Conservation (phyloP, 2,329 filamentous ascomycete species). For the Penicillium sp. region DNA sequence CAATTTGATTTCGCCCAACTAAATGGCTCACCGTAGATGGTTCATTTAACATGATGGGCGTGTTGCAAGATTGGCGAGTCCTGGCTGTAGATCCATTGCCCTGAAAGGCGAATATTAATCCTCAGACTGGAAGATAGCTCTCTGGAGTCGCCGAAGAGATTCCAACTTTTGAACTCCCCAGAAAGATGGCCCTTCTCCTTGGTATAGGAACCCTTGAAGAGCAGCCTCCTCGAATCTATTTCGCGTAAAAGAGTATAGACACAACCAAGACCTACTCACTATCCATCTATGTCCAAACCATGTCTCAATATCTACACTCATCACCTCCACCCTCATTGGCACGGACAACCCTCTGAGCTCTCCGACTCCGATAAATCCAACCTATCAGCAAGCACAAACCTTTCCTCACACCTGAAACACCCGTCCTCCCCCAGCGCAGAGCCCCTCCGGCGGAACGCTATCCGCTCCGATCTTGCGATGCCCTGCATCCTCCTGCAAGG, state of each 20-base stretch:
- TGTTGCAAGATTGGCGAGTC: not conserved
- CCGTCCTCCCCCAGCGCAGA: not conserved
- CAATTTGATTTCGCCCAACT: not conserved
- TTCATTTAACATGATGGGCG: no score
- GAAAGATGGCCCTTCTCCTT: not conserved
- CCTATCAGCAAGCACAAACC: slow-evolving; percentile 9
- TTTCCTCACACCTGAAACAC: slow-evolving; percentile 17
- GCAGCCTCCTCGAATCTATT: not conserved
- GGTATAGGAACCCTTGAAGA: not conserved
- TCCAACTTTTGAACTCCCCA: not conserved
- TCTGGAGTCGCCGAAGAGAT: no score
- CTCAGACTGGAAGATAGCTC: no score
- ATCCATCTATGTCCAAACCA: not conserved
- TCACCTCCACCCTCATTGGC: not conserved
- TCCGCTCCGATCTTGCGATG: slow-evolving; percentile 5
- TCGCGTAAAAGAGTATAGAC: not conserved
- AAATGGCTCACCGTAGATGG: not conserved
- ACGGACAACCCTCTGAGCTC: not conserved
- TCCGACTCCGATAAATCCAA: slow-evolving; percentile 2
- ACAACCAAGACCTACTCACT: not conserved
- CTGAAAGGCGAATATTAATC: not conserved
- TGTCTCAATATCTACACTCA: not conserved
- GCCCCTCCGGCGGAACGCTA: slow-evolving; percentile 8
- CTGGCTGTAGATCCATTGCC: not conserved
- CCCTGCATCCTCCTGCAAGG: slow-evolving; percentile 27